Base-by-base conservation (phyloP, 140 eudicot species). In the Stevia rebaudiana region DNA sequence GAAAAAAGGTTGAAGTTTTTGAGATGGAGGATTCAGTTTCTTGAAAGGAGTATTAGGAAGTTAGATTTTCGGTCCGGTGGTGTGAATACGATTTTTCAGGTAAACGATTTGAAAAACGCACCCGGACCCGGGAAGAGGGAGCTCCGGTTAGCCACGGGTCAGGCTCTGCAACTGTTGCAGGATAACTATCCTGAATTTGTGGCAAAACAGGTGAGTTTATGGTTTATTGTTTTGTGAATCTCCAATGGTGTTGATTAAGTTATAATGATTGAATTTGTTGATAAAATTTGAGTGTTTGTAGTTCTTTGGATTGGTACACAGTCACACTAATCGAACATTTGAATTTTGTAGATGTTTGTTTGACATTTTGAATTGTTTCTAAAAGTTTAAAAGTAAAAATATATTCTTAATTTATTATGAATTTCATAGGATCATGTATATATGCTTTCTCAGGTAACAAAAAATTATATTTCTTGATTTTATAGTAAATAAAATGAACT, bases 171-270 rank as follows among this genome's bases (percentile, higher is more conserved):
- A 9, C 78, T 89, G 65, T 74, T 89, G 15, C 95, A 89, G 75
- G 95, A 89, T 37, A 89, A 89, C 54, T 89, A 89, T 67, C 97
- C 97, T 1, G 97, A 89, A 64, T 83, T 89, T 52, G 92, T 83
- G 10, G 86, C 92, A 0, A 89, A 78, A 78, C 88, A 89, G 69
- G 97, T 89, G 51, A 85, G 85, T 44, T 55, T 50, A 6, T 22
- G 46, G 10, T 4, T 43, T 25, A 22, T 2, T 55, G 21, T 1
- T 2, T 35, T 3, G 0, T 9, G 7, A 61, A 21, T n/a, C 6
- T 7, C 3, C 5, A 30, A 22, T 56, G 48, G 44, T 19, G 70
- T 16, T 8, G 15, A 8, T 63, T 23, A 17, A 16, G 22, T n/a
- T 67, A 5, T 69, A 40, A 3, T 56, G 54, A 19, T 43, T 54